phyloP scores from a whole-genome alignment of 192 early-diverging fungal species.

The Rhizoclosmatium sp. region DNA sequence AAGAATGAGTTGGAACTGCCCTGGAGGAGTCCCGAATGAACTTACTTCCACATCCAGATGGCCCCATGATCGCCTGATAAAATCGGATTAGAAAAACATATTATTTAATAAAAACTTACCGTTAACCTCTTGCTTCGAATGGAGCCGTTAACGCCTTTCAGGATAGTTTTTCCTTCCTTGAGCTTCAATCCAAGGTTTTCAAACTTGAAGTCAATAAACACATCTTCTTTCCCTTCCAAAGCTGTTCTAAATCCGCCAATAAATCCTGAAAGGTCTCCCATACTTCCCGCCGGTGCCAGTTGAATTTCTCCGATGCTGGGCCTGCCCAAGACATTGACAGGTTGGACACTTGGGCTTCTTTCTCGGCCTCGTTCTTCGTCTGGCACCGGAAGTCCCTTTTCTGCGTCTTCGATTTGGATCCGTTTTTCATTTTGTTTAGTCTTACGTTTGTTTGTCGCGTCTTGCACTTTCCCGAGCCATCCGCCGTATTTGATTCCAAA shows the following conservation, averaged over 20 bases:
- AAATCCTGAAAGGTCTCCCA: background rate
- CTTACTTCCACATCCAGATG: constrained; percentile 45
- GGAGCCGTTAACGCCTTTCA: constrained; percentile 22
- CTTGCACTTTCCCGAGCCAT: background rate
- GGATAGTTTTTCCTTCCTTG: constrained; percentile 36
- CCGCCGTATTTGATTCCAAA: background rate
- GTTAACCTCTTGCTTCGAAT: constrained; percentile 27
- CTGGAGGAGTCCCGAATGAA: background rate
- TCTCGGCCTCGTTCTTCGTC: background rate
- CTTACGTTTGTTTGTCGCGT: background rate
- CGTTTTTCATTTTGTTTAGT: background rate
- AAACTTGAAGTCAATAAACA: constrained; percentile 63
- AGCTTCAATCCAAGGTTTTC: constrained; percentile 53
- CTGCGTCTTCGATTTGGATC: background rate
- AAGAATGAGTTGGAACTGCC: background rate
- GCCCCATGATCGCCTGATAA: constrained; percentile 60
- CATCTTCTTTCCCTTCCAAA: constrained; percentile 15
- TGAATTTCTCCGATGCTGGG: background rate
- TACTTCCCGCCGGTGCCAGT: background rate
- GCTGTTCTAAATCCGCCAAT: background rate
- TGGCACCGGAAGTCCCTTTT: background rate
- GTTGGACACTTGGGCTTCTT: background rate
- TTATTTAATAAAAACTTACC: constrained; percentile 8
- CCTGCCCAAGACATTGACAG: background rate
- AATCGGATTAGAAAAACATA: background rate